Base-by-base conservation (phyloP, 2,329 filamentous ascomycete species). In the Ceratocystiopsis brevicomis region DNA sequence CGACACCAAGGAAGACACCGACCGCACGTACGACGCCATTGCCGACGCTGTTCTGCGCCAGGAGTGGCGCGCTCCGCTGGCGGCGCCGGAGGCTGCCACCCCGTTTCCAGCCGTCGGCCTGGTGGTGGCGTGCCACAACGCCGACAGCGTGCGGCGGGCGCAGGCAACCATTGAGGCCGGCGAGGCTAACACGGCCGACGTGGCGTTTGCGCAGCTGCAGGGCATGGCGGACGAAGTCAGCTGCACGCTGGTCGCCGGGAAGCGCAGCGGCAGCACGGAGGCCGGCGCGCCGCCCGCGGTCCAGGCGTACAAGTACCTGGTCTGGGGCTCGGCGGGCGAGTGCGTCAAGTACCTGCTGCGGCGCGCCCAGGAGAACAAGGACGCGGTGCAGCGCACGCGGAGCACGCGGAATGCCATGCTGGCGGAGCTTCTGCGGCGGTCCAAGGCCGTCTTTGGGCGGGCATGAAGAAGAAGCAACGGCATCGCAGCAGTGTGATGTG, bases 221-320 rank as follows among this genome's bases (percentile, higher is more conserved):
- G 87, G 88, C 37, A 96, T 96, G 88, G 88, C 88, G 1, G 88
- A 96, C 52, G 87, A 95, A 56, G 76, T 96, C 42, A 85, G 79
- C 57, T 78, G 73, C 55, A 72, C 76, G 56, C 60, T 78, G 14
- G 55, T 69, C 16, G 50, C 52, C 35, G 50, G 52, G 13, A 45
- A 42, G 11, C 30, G 25, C 18, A 3, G 33, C 30, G 30, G 44
- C 37, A 37, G 25, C 17, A 40, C 39, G 30, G 33, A 50, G 48
- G 44, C 44, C 44, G 43, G 43, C 15, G 30, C 40, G 4, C 6
- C 14, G 6, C 34, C 17, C 10, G 18, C 37, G 2, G 56, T 65
- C 0, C 58, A 61, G 43, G 66, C 66, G 2, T 79, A 74, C 61
- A 81, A 81, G 61, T 81, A 81, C 53, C 61, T 80, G 14, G 74